Percentiles rank a stretch among this genome's conserved stretches.
Evolutionary conservation across 768 basidiomycete genomes (phyloP).

Genomic region (Mycena crocata): DNA sequence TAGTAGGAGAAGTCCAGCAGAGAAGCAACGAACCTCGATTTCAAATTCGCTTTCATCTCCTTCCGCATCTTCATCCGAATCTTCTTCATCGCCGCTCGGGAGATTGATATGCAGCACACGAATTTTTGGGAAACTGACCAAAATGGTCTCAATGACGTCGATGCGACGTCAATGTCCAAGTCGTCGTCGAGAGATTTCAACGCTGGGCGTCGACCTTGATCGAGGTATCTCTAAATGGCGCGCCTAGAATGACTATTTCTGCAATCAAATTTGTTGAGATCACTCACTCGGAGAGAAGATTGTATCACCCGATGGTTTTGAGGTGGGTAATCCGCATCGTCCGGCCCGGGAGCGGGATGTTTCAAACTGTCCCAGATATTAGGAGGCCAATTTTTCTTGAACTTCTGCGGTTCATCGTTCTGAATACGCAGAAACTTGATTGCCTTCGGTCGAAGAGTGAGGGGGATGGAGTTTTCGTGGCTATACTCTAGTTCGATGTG

Average conservation of each 20-base stretch:
- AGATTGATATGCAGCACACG: not conserved
- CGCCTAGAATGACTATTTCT: not conserved
- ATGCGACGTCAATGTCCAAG: not conserved
- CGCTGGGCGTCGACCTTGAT: conserved; percentile 4
- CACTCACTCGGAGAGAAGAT: not conserved
- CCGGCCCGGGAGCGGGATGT: not conserved
- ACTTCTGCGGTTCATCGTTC: not conserved
- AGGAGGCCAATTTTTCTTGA: not conserved
- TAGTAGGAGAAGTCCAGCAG: not conserved
- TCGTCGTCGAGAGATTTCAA: conserved; percentile 8
- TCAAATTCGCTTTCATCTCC: not conserved
- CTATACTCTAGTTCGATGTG: conserved; percentile 7
- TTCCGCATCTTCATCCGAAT: not conserved
- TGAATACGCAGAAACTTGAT: not conserved
- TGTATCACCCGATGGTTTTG: not conserved
- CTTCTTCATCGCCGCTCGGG: not conserved
- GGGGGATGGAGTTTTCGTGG: not conserved
- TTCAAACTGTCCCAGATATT: conserved; percentile 7
- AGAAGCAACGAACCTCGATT: not conserved
- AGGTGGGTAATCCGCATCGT: not conserved
- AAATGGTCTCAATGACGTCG: not conserved
- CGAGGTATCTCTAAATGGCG: not conserved
- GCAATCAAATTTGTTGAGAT: not conserved
- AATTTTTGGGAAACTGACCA: not conserved
- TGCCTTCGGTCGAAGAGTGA: not conserved